Conservation (phyloP, 108 stramenopile species). For the Skeletonema marinoi region DNA sequence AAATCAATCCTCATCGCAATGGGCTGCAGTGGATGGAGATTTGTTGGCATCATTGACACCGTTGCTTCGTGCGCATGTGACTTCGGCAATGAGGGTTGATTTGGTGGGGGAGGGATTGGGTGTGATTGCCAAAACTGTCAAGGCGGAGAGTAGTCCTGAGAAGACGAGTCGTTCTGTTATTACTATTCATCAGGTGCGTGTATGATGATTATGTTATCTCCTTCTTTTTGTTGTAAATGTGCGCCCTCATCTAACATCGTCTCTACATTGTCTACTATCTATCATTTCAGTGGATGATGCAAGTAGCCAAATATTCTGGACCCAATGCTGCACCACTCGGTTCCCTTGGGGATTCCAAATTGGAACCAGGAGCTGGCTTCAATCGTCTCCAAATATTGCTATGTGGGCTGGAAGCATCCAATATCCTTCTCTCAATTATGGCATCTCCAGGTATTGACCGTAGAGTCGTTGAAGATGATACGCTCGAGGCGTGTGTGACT, state of each 20-base stretch:
- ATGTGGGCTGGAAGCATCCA: slow-evolving; percentile 72
- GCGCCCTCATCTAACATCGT: not conserved
- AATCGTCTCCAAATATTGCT: slow-evolving; percentile 41
- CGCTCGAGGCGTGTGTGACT: slow-evolving; percentile 77
- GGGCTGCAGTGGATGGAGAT: slow-evolving; percentile 51
- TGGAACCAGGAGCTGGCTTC: slow-evolving; percentile 49
- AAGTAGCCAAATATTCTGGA: slow-evolving; percentile 39
- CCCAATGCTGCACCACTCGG: slow-evolving; percentile 36
- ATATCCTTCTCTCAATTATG: slow-evolving; percentile 77
- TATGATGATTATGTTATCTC: not conserved
- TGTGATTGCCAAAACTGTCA: slow-evolving; percentile 19
- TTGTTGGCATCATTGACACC: slow-evolving; percentile 34
- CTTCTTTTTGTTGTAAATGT: not conserved
- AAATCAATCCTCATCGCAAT: slow-evolving; percentile 12
- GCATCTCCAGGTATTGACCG: slow-evolving; percentile 76
- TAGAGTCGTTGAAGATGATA: slow-evolving; percentile 81
- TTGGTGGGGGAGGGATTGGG: slow-evolving; percentile 54
- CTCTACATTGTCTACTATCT: not conserved
- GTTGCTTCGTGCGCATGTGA: slow-evolving; percentile 53
- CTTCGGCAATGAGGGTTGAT: slow-evolving; percentile 44
- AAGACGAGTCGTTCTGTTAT: slow-evolving; percentile 18
- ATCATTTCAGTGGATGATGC: slow-evolving; percentile 43
- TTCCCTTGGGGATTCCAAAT: slow-evolving; percentile 30
- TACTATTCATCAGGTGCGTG: slow-evolving; percentile 34
- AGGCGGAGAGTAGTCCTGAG: slow-evolving; percentile 1